phyloP scores from a whole-genome alignment of 768 basidiomycete species.

The Leucocoprinus sp. region DNA sequence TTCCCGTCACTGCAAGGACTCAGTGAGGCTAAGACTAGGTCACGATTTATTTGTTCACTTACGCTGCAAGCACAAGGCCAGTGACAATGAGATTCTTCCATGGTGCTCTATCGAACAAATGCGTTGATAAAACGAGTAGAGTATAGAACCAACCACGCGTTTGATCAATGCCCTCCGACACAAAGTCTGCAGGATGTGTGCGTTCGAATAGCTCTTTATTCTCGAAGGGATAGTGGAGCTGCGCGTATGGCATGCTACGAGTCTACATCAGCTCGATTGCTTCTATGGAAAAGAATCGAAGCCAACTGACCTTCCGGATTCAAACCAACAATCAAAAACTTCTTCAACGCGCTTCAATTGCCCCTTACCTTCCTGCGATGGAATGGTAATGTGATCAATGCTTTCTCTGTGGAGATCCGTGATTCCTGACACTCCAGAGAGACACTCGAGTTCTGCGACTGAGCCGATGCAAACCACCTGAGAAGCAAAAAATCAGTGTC shows the following conservation, averaged over 20 bases:
- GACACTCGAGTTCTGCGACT: conserved; percentile 74
- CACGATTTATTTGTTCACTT: conserved; percentile 24
- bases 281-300: not conserved
- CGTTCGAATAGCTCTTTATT: conserved; percentile 83
- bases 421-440: conserved; percentile 80
- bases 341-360: conserved; percentile 85
- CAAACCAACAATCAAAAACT: conserved; percentile 99
- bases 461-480: conserved; percentile 84
- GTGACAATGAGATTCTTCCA: conserved; percentile 98
- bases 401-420: conserved; percentile 89
- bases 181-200: conserved; percentile 91
- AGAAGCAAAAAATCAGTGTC: not conserved
- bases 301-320: conserved; percentile 80
- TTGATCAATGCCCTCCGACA: conserved; percentile 98
- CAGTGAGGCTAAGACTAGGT: not conserved
- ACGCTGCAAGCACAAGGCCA: conserved; percentile 93
- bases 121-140: conserved; percentile 89
- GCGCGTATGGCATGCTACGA: conserved; percentile 94
- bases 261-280: not conserved
- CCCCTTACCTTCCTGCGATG: conserved; percentile 84
- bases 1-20: conserved; percentile 70
- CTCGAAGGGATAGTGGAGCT: conserved; percentile 96
- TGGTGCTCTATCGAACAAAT: conserved; percentile 86
- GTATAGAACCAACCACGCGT: conserved; percentile 99
- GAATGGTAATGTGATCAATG: conserved; percentile 95